Conservation (phyloP, 225 moss, liverwort and hornwort species). For the Straminergon stramineum region DNA sequence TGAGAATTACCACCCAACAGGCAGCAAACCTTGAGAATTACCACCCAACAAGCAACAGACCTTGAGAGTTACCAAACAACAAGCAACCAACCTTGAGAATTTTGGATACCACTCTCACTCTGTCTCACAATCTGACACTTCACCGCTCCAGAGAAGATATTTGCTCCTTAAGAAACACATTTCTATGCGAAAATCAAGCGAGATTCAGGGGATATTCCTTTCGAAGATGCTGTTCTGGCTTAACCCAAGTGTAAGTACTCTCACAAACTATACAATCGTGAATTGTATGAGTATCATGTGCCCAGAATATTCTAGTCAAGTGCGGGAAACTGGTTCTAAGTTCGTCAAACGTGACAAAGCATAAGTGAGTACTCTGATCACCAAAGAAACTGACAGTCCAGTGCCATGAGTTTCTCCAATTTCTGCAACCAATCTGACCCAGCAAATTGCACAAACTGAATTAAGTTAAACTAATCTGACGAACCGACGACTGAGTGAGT, state of each 20-base stretch:
- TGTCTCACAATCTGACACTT: not conserved
- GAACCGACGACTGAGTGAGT: not conserved
- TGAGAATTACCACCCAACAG: not conserved
- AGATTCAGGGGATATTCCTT: not conserved
- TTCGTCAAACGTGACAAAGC: not conserved
- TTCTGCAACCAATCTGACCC: not conserved
- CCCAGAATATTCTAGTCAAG: not conserved
- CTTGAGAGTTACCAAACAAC: not conserved
- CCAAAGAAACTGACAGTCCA: not conserved
- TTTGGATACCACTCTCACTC: not conserved
- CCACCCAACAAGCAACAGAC: not conserved
- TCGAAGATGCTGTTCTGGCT: not conserved
- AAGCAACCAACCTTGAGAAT: not conserved
- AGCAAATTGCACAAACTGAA: not conserved
- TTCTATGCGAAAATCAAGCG: not conserved
- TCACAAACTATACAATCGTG: not conserved
- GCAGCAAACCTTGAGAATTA: not conserved
- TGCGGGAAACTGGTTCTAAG: not conserved
- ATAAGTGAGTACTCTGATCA: not conserved
- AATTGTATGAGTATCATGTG: not conserved
- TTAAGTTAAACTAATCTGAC: not conserved
- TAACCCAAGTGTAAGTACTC: not conserved
- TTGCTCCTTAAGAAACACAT: not conserved
- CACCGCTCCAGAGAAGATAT: not conserved
- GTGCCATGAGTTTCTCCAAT: not conserved